Conservation (phyloP, 2,329 filamentous ascomycete genomes). For the Huntiella bhutanensis region DNA sequence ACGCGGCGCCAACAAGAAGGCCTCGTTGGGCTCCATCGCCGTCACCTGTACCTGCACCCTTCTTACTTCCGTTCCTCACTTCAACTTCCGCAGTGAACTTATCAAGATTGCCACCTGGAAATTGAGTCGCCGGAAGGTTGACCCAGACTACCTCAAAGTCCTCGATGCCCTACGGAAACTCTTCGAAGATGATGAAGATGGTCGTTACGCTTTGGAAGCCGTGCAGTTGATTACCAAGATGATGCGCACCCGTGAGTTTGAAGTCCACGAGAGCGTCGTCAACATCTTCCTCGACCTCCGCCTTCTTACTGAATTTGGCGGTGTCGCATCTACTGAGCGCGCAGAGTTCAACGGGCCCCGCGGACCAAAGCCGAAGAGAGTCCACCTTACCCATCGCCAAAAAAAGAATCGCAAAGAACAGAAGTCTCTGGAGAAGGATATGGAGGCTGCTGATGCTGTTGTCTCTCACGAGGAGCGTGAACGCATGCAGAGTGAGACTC, state of each 20-base stretch:
- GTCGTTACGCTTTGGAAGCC: slow-evolving; percentile 69
- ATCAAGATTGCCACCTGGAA: slow-evolving; percentile 75
- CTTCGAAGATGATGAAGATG: slow-evolving; percentile 77
- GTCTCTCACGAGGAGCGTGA: slow-evolving; percentile 88
- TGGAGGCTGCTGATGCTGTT: slow-evolving; percentile 76
- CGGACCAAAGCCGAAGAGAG: slow-evolving; percentile 53
- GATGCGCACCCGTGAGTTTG: slow-evolving; percentile 77
- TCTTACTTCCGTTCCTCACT: slow-evolving; percentile 70
- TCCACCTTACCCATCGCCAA: slow-evolving; percentile 76
- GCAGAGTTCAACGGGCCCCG: slow-evolving; percentile 38
- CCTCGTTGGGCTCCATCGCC: slow-evolving; percentile 50
- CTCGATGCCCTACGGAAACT: slow-evolving; percentile 60
- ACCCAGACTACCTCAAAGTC: slow-evolving; percentile 61
- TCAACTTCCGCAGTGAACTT: slow-evolving; percentile 84
- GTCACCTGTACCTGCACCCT: slow-evolving; percentile 73
- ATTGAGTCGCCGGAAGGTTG: slow-evolving; percentile 51
- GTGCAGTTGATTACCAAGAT: slow-evolving; percentile 76
- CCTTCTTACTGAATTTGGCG: slow-evolving; percentile 68
- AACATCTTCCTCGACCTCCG: slow-evolving; percentile 85
- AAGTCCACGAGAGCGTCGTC: slow-evolving; percentile 65
- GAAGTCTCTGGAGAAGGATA: slow-evolving; percentile 77
- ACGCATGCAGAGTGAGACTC: slow-evolving; percentile 80
- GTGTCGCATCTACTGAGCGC: slow-evolving; percentile 61
- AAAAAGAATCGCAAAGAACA: slow-evolving; percentile 71
- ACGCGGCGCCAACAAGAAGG: slow-evolving; percentile 12